phyloP scores from a whole-genome alignment of 2,329 filamentous ascomycete species.

The Arthrocladium fulminans region DNA sequence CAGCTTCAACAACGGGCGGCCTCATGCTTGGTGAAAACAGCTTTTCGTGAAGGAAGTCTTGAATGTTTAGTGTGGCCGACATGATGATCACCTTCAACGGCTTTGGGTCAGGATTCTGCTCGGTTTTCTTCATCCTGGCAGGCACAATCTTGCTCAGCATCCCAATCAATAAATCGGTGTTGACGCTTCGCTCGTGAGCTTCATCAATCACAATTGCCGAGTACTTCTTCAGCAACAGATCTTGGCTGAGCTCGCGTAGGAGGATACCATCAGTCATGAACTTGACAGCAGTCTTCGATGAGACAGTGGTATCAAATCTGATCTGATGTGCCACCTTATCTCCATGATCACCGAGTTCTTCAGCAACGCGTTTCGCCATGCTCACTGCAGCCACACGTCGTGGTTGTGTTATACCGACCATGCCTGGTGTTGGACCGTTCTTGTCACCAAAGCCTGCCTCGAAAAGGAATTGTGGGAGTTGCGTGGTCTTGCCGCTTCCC shows the following conservation, averaged over 20 bases:
- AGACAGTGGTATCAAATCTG: slow-evolving; percentile 79
- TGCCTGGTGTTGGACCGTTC: slow-evolving; percentile 69
- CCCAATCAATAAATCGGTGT: slow-evolving; percentile 95
- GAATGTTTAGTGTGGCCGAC: slow-evolving; percentile 88
- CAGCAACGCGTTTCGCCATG: slow-evolving; percentile 84
- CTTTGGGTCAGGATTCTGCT: slow-evolving; percentile 60
- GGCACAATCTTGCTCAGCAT: slow-evolving; percentile 92
- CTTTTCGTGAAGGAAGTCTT: slow-evolving; percentile 80
- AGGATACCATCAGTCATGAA: slow-evolving; percentile 99
- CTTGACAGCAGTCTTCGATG: slow-evolving; percentile 77
- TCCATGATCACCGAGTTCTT: slow-evolving; percentile 73
- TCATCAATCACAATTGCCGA: slow-evolving; percentile 98
- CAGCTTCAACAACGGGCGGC: slow-evolving; percentile 78
- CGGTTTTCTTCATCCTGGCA: slow-evolving; percentile 63
- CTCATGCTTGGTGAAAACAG: slow-evolving; percentile 60
- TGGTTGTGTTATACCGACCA: slow-evolving; percentile 93
- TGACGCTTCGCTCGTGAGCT: slow-evolving; percentile 92
- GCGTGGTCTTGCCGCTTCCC: slow-evolving; percentile 94
- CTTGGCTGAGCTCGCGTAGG: slow-evolving; percentile 79
- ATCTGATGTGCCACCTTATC: slow-evolving; percentile 84
- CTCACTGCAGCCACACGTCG: slow-evolving; percentile 90
- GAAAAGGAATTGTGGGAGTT: slow-evolving; percentile 91
- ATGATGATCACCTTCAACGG: slow-evolving; percentile 94
- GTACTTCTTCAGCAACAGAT: slow-evolving; percentile 81
- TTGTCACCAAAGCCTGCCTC: slow-evolving; percentile 83